phyloP scores from a whole-genome alignment of 2,329 filamentous ascomycete species.

The Pseudodiploospora longispora region DNA sequence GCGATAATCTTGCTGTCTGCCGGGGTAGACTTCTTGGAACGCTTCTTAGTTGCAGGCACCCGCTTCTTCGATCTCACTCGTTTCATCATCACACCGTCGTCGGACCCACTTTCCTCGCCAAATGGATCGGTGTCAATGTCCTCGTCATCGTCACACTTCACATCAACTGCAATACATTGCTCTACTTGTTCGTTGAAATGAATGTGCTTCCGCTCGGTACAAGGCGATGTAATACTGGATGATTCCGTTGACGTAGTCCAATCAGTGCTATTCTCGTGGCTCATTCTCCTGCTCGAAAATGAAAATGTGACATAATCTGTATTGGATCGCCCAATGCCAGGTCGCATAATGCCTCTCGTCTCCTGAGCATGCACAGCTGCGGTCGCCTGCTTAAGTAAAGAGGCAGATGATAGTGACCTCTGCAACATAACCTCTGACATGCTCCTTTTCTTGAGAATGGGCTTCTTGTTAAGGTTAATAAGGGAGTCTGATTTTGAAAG shows the following conservation, averaged over 20 bases:
- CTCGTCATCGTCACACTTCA: slow-evolving; percentile 70
- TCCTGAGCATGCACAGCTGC: slow-evolving; percentile 80
- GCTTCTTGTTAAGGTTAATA: slow-evolving; percentile 62
- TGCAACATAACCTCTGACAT: slow-evolving; percentile 95
- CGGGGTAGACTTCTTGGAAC: slow-evolving; percentile 31
- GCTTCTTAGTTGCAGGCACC: slow-evolving; percentile 39
- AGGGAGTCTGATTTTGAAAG: slow-evolving; percentile 55
- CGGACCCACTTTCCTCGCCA: slow-evolving; percentile 58
- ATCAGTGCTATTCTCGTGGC: slow-evolving; percentile 52
- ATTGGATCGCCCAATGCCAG: slow-evolving; percentile 52
- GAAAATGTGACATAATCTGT: slow-evolving; percentile 63
- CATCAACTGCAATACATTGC: slow-evolving; percentile 89
- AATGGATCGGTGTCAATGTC: slow-evolving; percentile 49
- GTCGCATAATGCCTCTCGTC: slow-evolving; percentile 42
- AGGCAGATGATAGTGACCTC: slow-evolving; percentile 78
- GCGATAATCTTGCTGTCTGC: slow-evolving; percentile 78
- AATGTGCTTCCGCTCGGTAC: slow-evolving; percentile 72
- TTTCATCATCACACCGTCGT: slow-evolving; percentile 82
- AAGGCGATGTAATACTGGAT: slow-evolving; percentile 58
- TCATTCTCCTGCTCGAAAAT: slow-evolving; percentile 53
- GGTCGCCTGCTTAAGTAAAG: slow-evolving; percentile 80
- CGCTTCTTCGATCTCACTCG: slow-evolving; percentile 49
- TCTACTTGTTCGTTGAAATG: slow-evolving; percentile 95
- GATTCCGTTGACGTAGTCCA: slow-evolving; percentile 59
- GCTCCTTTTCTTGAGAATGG: slow-evolving; percentile 92